Evolutionary conservation across 768 basidiomycete genomes (phyloP), one percentile per base, ranked within the genome.

Genomic region (Sistotremastrum niveocremeum): DNA sequence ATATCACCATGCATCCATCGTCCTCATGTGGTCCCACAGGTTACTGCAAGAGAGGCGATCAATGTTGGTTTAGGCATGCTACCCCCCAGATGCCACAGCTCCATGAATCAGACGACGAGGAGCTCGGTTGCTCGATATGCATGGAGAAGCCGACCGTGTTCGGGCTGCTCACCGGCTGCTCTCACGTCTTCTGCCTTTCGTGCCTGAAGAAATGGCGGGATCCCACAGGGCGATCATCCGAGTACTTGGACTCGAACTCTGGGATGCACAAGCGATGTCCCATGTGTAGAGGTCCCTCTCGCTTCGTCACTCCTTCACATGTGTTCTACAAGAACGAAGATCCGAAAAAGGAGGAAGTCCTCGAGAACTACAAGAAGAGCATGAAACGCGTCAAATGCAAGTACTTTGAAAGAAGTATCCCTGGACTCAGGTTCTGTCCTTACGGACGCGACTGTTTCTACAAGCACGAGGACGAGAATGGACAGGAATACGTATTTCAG

Each of bases 371-470:
- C 60, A 84, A 78, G 60, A 70, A 68, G 1, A 87, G 84, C 54
- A 85, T 85, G 80, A 67, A 73, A 2, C 73, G 69, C 35, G 67
- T 85, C 3, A 67, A 76, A 32, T 89, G 85, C 69, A 74, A 65
- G 79, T 81, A 39, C 48, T 74, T 65, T 39, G 9, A 34, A 4
- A 35, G 42, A 31, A 9, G 3, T 39, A 55, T 60, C 44, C 56
- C 60, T 6, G 54, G 55, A 10, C 66, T 64, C 41, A 77, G 78
- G 1, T 71, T 72, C 45, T 89, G 85, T 60, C 85, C 83, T 1
- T 89, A 84, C 52, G 85, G 85, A 38, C 67, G 68, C 41, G 85
- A 88, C 48, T 89, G 85, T 57, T 85, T 89, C 58, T 89, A 86
- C 56, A 71, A 76, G 53, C 85, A 89, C 56, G 52, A 64, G 42